These are phyloP conservation scores for Casuarina glauca DNA, from an alignment of 306 rosid species.

Conservation along the genomic window DNA sequence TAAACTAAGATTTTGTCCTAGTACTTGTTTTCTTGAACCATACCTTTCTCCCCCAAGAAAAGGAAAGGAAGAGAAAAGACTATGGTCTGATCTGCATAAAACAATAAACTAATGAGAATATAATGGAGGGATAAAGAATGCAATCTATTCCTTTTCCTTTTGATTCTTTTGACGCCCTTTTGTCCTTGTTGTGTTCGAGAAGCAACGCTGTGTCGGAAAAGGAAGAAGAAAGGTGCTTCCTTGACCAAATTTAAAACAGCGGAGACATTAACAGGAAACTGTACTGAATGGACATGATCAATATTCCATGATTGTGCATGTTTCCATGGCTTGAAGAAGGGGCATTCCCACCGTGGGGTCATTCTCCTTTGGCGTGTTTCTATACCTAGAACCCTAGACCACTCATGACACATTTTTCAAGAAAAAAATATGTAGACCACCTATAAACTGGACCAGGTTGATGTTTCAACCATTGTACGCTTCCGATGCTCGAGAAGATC, in stretches of 20 bases:
- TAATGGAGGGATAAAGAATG: not conserved
- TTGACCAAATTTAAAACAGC: conserved; percentile 6
- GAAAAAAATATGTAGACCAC: not conserved
- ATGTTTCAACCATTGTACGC: too few relatives aligned
- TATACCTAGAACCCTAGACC: not conserved
- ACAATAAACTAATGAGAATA: not conserved
- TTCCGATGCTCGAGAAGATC: not conserved
- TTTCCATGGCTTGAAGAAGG: conserved; percentile 48
- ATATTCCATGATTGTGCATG: conserved; percentile 41
- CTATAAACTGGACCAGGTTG: too few relatives aligned
- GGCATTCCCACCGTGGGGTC: conserved; percentile 38
- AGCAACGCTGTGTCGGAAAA: conserved; percentile 10
- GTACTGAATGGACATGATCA: conserved; percentile 21
- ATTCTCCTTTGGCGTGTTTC: not conserved
- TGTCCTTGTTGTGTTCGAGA: conserved; percentile 1
- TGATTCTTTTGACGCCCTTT: not conserved
- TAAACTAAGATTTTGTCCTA: not conserved
- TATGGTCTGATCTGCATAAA: not conserved
- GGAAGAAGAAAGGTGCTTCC: not conserved
- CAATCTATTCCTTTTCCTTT: not conserved
- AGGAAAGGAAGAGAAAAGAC: not conserved
- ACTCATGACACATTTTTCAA: not conserved
- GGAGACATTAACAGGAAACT: conserved; percentile 13
- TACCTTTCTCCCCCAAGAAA: not conserved
- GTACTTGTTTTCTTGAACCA: not conserved